Base-by-base conservation (phyloP, 441 rosid species). In the Bocquillonia castaneifolia region DNA sequence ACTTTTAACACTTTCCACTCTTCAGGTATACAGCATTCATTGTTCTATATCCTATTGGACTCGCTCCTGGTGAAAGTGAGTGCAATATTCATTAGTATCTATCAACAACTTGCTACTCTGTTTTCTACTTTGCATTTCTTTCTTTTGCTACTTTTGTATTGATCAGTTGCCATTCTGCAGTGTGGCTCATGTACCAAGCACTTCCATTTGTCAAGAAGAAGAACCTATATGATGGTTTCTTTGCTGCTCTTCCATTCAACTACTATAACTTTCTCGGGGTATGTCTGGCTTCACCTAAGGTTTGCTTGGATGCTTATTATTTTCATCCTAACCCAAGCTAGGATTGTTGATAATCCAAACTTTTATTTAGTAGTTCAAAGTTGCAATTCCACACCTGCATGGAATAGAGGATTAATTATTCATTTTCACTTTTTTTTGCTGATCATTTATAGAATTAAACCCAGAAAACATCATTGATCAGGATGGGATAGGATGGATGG, bases 31-130 rank as follows among this genome's bases (percentile, higher is more conserved):
- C 98, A 0, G 77, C 83, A 67, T 93, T 88, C 79, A 88, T 86
- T 70, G 61, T 80, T 66, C 66, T 88, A 63, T 90, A 85, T 76
- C 97, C 94, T 15, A 66, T 82, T 1, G 98, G 97, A 68, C 22
- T 90, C 48, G 79, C 74, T 64, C 74, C 81, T 10, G 97, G 91
- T 61, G 98, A 90, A 87, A 80, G 98, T 90, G 74, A 88, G 98
- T 82, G 23, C 32, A 66, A 58, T 5, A 54, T n/a, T 67, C 29
- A 54, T 64, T 59, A 44, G 3, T 10, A 52, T 66, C 39, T 53
- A 31, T 10, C 14, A 3, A 31, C 55, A 22, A 20, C 10, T 10
- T 0, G 23, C 40, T 31, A 20, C 34, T 48, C 25, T 42, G 37
- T 28, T 48, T 44, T 25, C 42, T 59, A 20, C 29, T 55, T 64